These are phyloP conservation scores for Teunomyces funiuensis DNA, from an alignment of 805 yeast species.

Conservation along the genomic window DNA sequence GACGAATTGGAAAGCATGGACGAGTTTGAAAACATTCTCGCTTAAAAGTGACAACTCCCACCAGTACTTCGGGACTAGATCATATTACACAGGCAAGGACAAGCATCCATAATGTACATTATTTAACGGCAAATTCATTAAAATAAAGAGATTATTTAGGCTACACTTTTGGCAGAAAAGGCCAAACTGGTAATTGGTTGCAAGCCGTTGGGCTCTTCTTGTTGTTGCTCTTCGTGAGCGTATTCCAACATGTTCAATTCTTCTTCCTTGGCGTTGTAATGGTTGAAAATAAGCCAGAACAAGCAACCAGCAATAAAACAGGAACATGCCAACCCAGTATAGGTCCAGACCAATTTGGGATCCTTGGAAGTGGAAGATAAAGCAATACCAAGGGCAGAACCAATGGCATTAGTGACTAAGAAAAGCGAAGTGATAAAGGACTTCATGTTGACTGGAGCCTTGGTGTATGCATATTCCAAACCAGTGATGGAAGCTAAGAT, in stretches of 20 bases:
- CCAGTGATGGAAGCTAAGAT: constrained; percentile 79
- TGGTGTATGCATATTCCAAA: constrained; percentile 80
- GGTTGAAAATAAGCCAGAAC: constrained; percentile 61
- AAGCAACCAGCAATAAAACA: constrained; percentile 56
- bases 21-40: constrained; percentile 46
- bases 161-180: constrained; percentile 11
- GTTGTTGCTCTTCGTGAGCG: not conserved
- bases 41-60: too few species aligned
- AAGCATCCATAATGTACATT: too few species aligned
- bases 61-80: too few species aligned
- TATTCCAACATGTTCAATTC: constrained; percentile 53
- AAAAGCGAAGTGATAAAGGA: constrained; percentile 62
- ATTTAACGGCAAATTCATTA: too few species aligned
- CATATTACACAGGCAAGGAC: too few species aligned
- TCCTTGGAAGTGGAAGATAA: constrained; percentile 62
- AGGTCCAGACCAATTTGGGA: constrained; percentile 71
- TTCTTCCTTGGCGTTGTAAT: constrained; percentile 56
- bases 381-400: constrained; percentile 74
- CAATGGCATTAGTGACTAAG: constrained; percentile 68
- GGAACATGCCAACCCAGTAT: constrained; percentile 60
- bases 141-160: not conserved
- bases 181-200: constrained; percentile 9
- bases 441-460: constrained; percentile 71
- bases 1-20: constrained; percentile 84
- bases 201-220: constrained; percentile 9